Conservation (phyloP, 768 basidiomycete species). For the Psilocybe cyanescens region DNA sequence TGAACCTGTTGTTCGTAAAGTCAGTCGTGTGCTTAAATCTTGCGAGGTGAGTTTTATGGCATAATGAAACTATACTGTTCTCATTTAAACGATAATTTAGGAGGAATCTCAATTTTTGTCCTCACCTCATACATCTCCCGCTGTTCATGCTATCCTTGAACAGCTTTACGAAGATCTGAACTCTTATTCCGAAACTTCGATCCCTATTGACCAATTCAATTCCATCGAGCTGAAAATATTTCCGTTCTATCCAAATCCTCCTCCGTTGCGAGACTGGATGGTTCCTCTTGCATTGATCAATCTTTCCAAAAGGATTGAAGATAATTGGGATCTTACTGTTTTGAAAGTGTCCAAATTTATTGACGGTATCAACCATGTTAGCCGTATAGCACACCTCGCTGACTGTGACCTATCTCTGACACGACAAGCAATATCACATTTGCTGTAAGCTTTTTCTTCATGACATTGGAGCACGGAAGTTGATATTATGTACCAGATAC, state of each 20-base stretch:
- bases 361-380: conserved; percentile 91
- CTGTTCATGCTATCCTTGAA: conserved; percentile 85
- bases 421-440: conserved; percentile 86
- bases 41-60: conserved; percentile 73
- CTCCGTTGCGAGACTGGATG: conserved; percentile 89
- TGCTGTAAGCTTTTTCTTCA: conserved; percentile 63
- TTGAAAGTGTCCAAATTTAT: conserved; percentile 83
- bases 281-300: conserved; percentile 92
- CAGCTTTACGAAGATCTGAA: conserved; percentile 97
- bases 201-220: conserved; percentile 89
- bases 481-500: conserved; percentile 53
- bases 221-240: conserved; percentile 96
- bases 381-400: conserved; percentile 88
- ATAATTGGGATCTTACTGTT: conserved; percentile 97
- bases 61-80: neutral
- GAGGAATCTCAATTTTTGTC: conserved; percentile 92
- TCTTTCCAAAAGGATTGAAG: conserved; percentile 77
- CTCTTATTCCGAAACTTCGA: conserved; percentile 95
- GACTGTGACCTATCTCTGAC: conserved; percentile 86
- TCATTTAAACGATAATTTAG: conserved; percentile 36
- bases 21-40: conserved; percentile 83
- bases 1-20: conserved; percentile 94
- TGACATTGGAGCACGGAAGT: conserved; percentile 6
- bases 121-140: conserved; percentile 62
- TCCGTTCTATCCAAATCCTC: conserved; percentile 95